These are phyloP conservation scores for Diaporthe sp. DNA, from an alignment of 2,329 filamentous ascomycete genomes.

Conservation along the genomic window DNA sequence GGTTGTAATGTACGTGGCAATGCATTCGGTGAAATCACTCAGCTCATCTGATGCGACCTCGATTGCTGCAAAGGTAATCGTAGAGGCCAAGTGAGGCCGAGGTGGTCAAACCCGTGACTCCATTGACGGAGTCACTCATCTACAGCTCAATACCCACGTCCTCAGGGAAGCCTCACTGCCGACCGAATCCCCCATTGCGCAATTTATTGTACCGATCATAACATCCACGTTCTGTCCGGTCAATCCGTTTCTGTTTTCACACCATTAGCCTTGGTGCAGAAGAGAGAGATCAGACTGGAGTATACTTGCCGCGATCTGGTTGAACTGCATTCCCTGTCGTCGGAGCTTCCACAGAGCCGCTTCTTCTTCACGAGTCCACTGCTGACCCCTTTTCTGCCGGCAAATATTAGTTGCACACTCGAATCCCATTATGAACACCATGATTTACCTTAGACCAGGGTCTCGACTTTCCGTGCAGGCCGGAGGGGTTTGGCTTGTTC, in stretches of 20 bases:
- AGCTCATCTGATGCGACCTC: neutral
- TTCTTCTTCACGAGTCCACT: constrained; percentile 40
- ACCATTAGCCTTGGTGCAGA: neutral
- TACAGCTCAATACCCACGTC: no score
- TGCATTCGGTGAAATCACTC: neutral
- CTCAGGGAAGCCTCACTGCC: neutral
- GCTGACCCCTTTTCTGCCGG: constrained; percentile 40
- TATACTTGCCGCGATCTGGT: constrained; percentile 36
- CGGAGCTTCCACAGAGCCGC: constrained; percentile 38
- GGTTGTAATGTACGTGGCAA: no score
- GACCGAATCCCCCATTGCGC: constrained; percentile 38
- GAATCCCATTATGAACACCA: neutral
- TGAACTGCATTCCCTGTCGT: constrained; percentile 40
- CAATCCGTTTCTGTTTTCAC: constrained; percentile 28
- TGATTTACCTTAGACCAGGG: constrained; percentile 40
- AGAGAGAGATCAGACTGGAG: no score
- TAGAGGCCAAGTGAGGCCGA: neutral
- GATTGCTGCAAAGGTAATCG: neutral
- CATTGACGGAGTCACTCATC: neutral
- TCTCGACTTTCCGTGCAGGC: constrained; percentile 32
- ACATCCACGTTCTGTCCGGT: constrained; percentile 40
- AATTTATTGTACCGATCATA: constrained; percentile 42
- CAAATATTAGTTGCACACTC: neutral
- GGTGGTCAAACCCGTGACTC: neutral
- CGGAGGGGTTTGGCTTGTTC: constrained; percentile 23